Evolutionary conservation across 345 rosid genomes (phyloP), one percentile per base, ranked within the genome.

Genomic region (Viola odorata): DNA sequence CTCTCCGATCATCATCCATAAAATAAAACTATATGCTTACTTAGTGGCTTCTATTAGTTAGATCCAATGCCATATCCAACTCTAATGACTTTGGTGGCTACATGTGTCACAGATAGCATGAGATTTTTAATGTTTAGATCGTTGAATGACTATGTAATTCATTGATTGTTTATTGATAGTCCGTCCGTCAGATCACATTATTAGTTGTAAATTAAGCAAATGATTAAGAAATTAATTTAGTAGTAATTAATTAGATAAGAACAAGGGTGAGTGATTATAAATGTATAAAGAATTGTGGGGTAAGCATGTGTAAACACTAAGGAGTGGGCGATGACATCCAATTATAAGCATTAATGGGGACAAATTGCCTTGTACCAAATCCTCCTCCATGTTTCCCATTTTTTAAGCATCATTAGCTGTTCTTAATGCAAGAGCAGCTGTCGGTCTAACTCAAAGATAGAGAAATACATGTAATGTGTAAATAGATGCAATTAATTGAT

Each of bases 351-450:
- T 47, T 13, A 58, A 49, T 38, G 15, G 58, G 53, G 57, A 57
- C 51, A 62, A 37, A 2, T 36, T 4, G 57, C 41, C 51, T 50
- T 59, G 61, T 14, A 58, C 23, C 72, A 54, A 68, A 50, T 14
- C 17, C 50, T 60, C 9, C 41, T 38, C 44, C 62, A 40, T 37
- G 49, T 53, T 15, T 55, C 50, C 7, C 53, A 45, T 14, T 16
- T 65, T 51, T 64, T 59, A 70, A 45, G 41, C 58, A 63, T 47
- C 16, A 51, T 60, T 67, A 75, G 77, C 57, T 66, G 67, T 65
- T 62, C 49, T 55, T 37, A 50, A 57, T 11, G 60, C 7, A 65
- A 62, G 61, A 37, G 40, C 50, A 5, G 78, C 66, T 70, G 45
- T 53, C 32, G 64, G 68, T 64, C 71, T 54, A 55, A 44, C 55